Base-by-base conservation (phyloP, 2,329 filamentous ascomycete genomes). In the Zopfia rhizophila region DNA sequence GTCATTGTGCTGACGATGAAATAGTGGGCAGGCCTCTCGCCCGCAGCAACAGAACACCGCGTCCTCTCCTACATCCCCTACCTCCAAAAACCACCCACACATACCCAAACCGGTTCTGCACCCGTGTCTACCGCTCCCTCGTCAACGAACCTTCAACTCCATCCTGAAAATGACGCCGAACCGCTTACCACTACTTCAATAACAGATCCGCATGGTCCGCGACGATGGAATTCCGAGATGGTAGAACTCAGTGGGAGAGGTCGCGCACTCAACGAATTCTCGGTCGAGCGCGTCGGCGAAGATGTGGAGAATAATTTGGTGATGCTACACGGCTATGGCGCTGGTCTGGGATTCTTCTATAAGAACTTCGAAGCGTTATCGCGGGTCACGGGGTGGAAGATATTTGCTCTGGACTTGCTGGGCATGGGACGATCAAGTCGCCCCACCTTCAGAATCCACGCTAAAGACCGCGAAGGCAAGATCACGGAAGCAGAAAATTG, bases 291-390 rank as follows among this genome's bases (percentile, higher is more conserved):
- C 37, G 75, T 91, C 1, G 90, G 86, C 24, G 92, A 97, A 66
- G 74, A 86, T 4, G 83, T 85, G 0, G 87, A 95, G 33, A 87
- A 97, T 65, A 94, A 90, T 30, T 79, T 99, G 12, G 93, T 99
- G 31, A 96, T 99, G 84, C 78, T 99, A 4, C 94, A 99, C 68
- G 94, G 94, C 51, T 99, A 99, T 71, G 94, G 94, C 33, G 94
- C 94, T 2, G 94, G 94, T 0, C 81, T 99, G 1, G 94, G 93
- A 16, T 97, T 99, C 75, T 99, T 96, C 79, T 99, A 97, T 80
- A 93, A 94, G 75, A 99, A 99, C 69, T 96, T 96, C 50, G 94
- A 99, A 72, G 85, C 87, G 5, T 75, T 99, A 23, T 92, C 88
- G 32, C 85, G 92, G 13, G 76, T 85, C 1, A 78, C 82, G 19